Base-by-base conservation (phyloP, 2,329 filamentous ascomycete genomes). In the Monilinia polystroma region DNA sequence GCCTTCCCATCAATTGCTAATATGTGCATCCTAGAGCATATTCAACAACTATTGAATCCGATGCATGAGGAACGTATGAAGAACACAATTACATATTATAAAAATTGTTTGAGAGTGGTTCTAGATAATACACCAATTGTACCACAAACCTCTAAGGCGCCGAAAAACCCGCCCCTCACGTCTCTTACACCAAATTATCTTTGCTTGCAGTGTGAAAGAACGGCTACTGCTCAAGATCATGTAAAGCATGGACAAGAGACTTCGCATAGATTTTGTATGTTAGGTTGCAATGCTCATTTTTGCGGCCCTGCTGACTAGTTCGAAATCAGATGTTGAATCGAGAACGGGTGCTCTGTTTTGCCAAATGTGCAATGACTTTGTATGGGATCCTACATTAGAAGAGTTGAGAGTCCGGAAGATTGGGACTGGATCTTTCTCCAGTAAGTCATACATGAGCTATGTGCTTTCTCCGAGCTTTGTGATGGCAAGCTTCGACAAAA, bases 321-420 rank as follows among this genome's bases (percentile, higher is more conserved):
- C n/a, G 26, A 53, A 49, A 47, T 58, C 72, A 93, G 90, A 90
- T 75, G 89, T 93, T 51, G 91, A 95, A 74, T 94, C 91, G 32
- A 83, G 87, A 67, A 89, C 85, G 71, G 91, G 91, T 51, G 84
- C 87, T 60, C 80, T 95, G 8, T 94, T 90, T 78, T 95, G 91
- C 77, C 89, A 92, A 71, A 88, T 92, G 75, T 95, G 91, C 75
- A 86, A 90, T 75, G 91, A 95, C 76, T 87, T 92, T 70, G 88
- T 95, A 43, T 94, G 91, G 83, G 91, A 95, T 72, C 90, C 90
- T 7, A 90, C 89, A 7, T 81, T 95, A 6, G 91, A 95, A 75
- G 88, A 90, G 63, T 83, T 93, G 66, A 84, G 91, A 68, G 79
- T 91, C 53, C 83, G 87, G 66, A 91, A 91, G 77, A 85, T 88